Evolutionary conservation across 768 basidiomycete species (phyloP), one percentile per base, ranked within the genome.

Genomic region (Agrocybe chaxingu): DNA sequence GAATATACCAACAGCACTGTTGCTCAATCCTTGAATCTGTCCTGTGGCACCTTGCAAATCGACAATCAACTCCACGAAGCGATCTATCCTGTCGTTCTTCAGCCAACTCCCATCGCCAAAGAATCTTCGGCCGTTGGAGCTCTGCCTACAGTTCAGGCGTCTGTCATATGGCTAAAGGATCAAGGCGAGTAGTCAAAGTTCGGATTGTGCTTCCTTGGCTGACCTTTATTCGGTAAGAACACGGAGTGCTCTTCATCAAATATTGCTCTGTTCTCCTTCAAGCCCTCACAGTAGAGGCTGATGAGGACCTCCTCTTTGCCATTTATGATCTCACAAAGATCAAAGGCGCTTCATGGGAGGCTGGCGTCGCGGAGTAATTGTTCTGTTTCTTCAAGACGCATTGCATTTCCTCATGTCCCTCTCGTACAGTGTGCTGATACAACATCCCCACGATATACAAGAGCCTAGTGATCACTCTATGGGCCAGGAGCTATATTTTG

Each of bases 1-100:
- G 90, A 93, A 58, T 98, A 95, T 67, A 80, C 77, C 37, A 81
- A 89, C 60, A 95, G 86, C 61, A 70, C 79, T 0, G 76, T 86
- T 34, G 86, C 91, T 4, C 92, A 95, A 60, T 80, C 89, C 1
- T 74, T 94, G 47, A 90, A 82, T 42, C 35, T 98, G 33, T 82
- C 87, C 7, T 89, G 87, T 62, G 91, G 89, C n/a, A 85, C 78
- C 58, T 76, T 99, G 8, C 95, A 98, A 65, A 80, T 98, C 52
- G 97, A 99, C 70, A 99, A 98, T 63, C 97, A 99, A 64, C 80
- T 99, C 9, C 96, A 98, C 52, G 97, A 98, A 51, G 95, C 93
- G 12, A 64, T 95, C 9, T 99, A 86, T 73, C 94, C 97, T 2
- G 94, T 98, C 48, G 84, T 98, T 48, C 74, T 98, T 39, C 96